Evolutionary conservation across 2,329 filamentous ascomycete genomes (phyloP), one percentile per base, ranked within the genome.

Genomic region (Fusarium sp.): DNA sequence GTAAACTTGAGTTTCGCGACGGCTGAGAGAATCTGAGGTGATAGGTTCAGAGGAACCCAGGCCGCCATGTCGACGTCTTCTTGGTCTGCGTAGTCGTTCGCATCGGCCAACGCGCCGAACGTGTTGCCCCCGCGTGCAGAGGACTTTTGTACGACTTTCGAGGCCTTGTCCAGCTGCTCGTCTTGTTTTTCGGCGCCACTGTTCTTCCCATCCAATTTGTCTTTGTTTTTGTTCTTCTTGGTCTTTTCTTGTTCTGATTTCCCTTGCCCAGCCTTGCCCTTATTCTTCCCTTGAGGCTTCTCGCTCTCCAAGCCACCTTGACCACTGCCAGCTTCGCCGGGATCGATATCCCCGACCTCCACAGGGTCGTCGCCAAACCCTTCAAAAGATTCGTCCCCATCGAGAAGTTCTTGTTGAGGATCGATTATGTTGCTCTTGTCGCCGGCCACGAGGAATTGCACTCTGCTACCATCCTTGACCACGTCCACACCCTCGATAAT

Each of bases 401-500:
- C 75, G 47, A 77, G 47, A 13, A 73, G 66, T 22, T 79, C 69
- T 66, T 75, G 60, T 20, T 70, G 70, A 17, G 63, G 45, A 20
- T 65, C 45, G 51, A 63, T 65, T 65, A 63, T 45, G 71, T 88
- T 86, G n/a, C 84, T 84, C 22, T 86, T 83, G n/a, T 82, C 71
- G 50, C 78, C 75, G 41, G 68, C 75, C 42, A 85, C 80, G 76
- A 91, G 84, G 82, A 92, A 92, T 77, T 88, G 85, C 35, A 92
- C 82, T 11, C 84, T 87, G 59, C 87, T 84, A 13, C 90, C 90
- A 36, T 92, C 87, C 70, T 88, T 90, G 47, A 97, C 85, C n/a
- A 99, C 87, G 36, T 98, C 93, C 3, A 99, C 94, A 58, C 94
- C 94, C 22, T 97, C 94, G 53, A 98, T 92, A 78, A 98, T 95